These are phyloP conservation scores for Gaeumannomyces tritici DNA, from an alignment of 2,329 filamentous ascomycete genomes.

Conservation along the genomic window DNA sequence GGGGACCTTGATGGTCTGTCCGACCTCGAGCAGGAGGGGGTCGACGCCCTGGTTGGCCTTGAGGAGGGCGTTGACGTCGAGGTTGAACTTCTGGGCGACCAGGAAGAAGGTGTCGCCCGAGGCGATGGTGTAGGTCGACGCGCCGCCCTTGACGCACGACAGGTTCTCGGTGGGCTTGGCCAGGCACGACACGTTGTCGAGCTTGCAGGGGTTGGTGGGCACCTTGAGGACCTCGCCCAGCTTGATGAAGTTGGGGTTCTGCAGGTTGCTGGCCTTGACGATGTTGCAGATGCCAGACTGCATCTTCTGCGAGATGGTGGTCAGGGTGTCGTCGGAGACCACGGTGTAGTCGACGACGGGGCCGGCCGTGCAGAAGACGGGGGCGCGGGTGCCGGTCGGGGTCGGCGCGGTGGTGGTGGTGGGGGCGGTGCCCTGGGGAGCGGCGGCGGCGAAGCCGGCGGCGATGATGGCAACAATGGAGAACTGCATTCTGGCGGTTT, in stretches of 20 bases:
- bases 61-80: neutral
- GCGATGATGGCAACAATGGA: neutral
- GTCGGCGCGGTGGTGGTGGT: neutral
- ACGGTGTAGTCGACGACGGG: neutral
- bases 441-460: neutral
- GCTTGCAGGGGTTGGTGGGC: neutral
- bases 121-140: neutral
- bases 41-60: conserved; percentile 1
- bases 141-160: neutral
- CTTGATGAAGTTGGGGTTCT: neutral
- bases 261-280: neutral
- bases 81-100: neutral
- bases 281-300: conserved; percentile 5
- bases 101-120: conserved; percentile 1
- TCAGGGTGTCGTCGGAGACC: neutral
- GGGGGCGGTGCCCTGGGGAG: neutral
- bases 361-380: neutral
- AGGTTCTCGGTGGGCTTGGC: neutral
- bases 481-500: conserved; percentile 1
- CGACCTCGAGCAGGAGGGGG: neutral
- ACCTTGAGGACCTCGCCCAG: neutral
- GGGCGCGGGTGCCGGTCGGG: neutral
- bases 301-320: conserved; percentile 1
- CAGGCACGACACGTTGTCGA: conserved; percentile 4
- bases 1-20: conserved; percentile 1